Base-by-base conservation (phyloP, 2,329 filamentous ascomycete species). In the Paracoccidioides lutzii region DNA sequence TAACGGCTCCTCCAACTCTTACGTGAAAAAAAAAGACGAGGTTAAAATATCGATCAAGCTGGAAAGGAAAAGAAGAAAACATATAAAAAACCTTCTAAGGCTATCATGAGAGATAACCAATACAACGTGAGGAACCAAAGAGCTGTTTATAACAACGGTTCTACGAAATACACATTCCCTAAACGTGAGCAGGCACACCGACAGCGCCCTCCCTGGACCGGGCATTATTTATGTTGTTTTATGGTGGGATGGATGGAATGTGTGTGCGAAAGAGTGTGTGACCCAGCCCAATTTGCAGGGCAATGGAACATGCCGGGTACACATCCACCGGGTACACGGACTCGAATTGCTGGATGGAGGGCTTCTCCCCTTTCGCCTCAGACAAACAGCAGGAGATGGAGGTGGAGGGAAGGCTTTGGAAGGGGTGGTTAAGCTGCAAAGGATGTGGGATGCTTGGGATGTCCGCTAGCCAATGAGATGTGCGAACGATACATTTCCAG, bases 231-330 rank as follows among this genome's bases (percentile, higher is more conserved):
- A 46, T 30, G 22, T 22, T 5, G 45, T 8, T 42, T 41, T 32
- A 15, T 54, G 53, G 44, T 44, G 52, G 52, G 52, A 22, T 22
- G 22, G 22, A 22, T 22, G 22, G 22, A 22, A 22, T 1, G 22
- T 22, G 22, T 22, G 22, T 22, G 28, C 6, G 45, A 6, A 28
- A 30, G 52, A 37, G 41, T 30, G 41, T 46, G 52, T 32, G 9
- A 46, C 52, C 42, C 30, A 38, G 43, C 40, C 44, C 44, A 49
- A 44, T 8, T 37, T 35, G 41, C 44, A 44, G 15, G 30, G 42
- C 54, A 22, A 48, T 41, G 37, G 41, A 22, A 35, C 30, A 37
- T 56, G 40, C 51, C 55, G 57, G 58, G 58, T 55, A 59, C 58
- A 54, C 48, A 33, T n/a, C 33, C 41, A 22, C 41, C 42, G 43